Evolutionary conservation across 2,329 filamentous ascomycete genomes (phyloP).

Genomic region (Pseudogymnoascus sp.): DNA sequence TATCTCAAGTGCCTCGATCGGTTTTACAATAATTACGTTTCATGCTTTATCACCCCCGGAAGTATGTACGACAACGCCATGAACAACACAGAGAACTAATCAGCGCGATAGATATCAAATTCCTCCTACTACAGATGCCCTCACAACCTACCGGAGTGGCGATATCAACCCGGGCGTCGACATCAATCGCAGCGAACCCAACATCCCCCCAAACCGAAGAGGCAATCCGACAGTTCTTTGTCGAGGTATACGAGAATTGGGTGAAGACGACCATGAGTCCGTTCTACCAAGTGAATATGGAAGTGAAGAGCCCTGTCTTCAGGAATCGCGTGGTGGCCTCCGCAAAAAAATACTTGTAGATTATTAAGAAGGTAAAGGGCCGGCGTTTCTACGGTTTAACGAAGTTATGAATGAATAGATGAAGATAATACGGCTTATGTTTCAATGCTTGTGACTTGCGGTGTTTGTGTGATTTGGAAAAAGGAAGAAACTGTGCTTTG

Average conservation of each 20-base stretch:
- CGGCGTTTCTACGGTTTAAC: neutral
- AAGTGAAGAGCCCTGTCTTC: conserved; percentile 82
- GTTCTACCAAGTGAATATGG: conserved; percentile 82
- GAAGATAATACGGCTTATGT: neutral
- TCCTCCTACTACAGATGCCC: conserved; percentile 88
- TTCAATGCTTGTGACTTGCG: neutral
- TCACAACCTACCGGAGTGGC: conserved; percentile 38
- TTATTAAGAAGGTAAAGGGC: neutral
- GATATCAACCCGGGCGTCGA: conserved; percentile 47
- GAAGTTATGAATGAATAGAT: conserved; percentile 7
- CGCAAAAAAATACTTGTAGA: conserved; percentile 80
- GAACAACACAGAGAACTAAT: neutral
- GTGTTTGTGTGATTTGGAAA: too few relatives aligned
- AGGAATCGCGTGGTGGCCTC: conserved; percentile 73
- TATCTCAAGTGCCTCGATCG: conserved; percentile 96
- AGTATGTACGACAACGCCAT: conserved; percentile 35
- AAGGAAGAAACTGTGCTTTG: neutral
- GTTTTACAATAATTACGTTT: conserved; percentile 93
- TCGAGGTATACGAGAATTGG: conserved; percentile 93
- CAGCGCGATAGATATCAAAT: conserved; percentile 60
- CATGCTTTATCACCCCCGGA: conserved; percentile 85
- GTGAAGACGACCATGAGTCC: conserved; percentile 96
- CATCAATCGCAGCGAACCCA: conserved; percentile 76
- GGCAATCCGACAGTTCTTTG: conserved; percentile 89
- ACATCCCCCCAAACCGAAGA: conserved; percentile 88